Base-by-base conservation (phyloP, 2,329 filamentous ascomycete genomes). In the Waltergamsia citrina region DNA sequence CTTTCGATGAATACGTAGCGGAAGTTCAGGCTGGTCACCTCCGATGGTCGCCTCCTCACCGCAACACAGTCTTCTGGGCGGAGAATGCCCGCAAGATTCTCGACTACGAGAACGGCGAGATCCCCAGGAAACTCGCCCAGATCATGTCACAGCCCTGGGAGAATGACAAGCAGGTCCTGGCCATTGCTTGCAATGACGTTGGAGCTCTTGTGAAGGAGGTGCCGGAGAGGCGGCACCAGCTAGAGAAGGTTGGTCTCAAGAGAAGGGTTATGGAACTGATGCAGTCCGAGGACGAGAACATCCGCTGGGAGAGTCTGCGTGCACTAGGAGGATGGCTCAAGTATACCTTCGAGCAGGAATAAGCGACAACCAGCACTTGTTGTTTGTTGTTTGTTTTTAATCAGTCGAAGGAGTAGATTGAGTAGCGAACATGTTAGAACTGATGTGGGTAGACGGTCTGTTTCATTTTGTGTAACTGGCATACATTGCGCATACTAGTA, bases 171-270 rank as follows among this genome's bases (percentile, higher is more conserved):
- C 84, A 92, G 50, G 88, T 94, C 16, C 65, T 95, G 43, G 88
- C 88, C 3, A 90, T 94, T 60, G 88, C 83, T 15, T 94, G 87
- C 62, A 94, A 93, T 54, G 88, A 95, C 52, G 75, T 95, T 15
- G 87, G 85, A n/a, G 80, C 70, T 41, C 62, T 95, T 40, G 87
- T 95, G 32, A 88, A 85, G 59, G 85, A 93, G 57, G 83, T 90
- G 35, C 87, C 88, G 1, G 87, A 94, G 63, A 84, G 81, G 63
- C 69, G 88, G 50, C 65, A 70, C 38, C 74, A 82, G 54, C 68
- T 94, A 46, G 88, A 95, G 64, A 87, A 80, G 62, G 59, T 87
- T 28, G 86, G 86, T 0, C 60, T 95, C 42, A 95, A 95, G 72
- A 75, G 74, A 14, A 72, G 85, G 44, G 81, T 94, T 40, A 94